Evolutionary conservation across 805 yeast species (phyloP), one percentile per base, ranked within the genome.

Genomic region (Candida xiaguanensis): DNA sequence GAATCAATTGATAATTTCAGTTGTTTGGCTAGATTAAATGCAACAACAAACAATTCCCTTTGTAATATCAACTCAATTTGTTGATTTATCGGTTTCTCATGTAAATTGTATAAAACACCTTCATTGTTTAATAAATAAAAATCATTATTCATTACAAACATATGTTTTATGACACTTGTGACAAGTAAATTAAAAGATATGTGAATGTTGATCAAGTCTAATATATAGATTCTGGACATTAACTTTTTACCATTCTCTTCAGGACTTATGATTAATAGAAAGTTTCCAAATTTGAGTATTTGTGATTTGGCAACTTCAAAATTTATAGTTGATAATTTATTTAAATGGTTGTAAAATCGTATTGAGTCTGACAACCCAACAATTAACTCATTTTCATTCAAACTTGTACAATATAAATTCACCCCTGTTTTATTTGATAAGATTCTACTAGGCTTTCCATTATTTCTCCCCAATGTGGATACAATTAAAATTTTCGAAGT

Each of bases 401-500:
- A 44, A 38, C 61, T 74, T 25, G 65, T 54, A 49, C 82, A 75
- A 42, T 72, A 63, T 31, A 78, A 60, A 46, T 74, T 77, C 3
- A 72, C 72, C 1, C 84, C 83, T 7, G 49, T 40, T 36, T 59
- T 62, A 15, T 60, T 67, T 14, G 77, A 74, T n/a, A 78, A 56
- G 2, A 73, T 43, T 31, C 65, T 57, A 16, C 63, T 59, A 1
- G 85, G 82, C 39, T 76, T 75, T 0, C 90, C 86, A 35, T 78
- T 79, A 55, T 84, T 85, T 53, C 87, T 72, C 0, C 96, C 95
- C 1, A 81, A 74, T 0, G 96, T 88, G 11, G 80, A 74, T 8
- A 89, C 77, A 0, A 89, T 74, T 34, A 88, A 57, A 1, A 89
- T 72, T 47, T 75, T 81, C 12, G 83, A 76, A 0, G 93, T 80